Percentiles rank a stretch among this genome's conserved stretches.
phyloP scores from a whole-genome alignment of 2,329 filamentous ascomycete genomes.

The Coccinonectria pachysandricola region DNA sequence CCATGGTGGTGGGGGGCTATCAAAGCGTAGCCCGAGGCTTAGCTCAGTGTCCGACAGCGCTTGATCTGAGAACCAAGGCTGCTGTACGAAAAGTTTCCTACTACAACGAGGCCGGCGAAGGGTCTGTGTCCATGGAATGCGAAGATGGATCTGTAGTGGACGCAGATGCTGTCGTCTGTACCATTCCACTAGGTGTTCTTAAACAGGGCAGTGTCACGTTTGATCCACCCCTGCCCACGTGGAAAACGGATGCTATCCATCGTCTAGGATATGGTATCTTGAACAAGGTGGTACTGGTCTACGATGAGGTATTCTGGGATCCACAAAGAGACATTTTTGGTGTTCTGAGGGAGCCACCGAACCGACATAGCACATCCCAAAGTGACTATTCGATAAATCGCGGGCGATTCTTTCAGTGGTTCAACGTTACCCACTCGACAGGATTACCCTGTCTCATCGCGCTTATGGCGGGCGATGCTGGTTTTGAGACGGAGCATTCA shows the following conservation, averaged over 20 bases:
- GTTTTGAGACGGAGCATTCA: slow-evolving; percentile 72
- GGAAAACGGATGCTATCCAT: slow-evolving; percentile 71
- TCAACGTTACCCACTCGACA: slow-evolving; percentile 85
- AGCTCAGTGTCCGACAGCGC: slow-evolving; percentile 61
- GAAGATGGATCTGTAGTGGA: slow-evolving; percentile 66
- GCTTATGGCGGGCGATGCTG: slow-evolving; percentile 91
- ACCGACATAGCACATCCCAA: slow-evolving; percentile 62
- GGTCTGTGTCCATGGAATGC: slow-evolving; percentile 56
- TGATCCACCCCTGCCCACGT: slow-evolving; percentile 76
- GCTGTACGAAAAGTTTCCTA: slow-evolving; percentile 62
- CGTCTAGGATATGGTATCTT: slow-evolving; percentile 86
- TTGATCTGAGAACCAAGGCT: slow-evolving; percentile 67
- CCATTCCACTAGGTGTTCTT: slow-evolving; percentile 80
- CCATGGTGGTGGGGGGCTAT: slow-evolving; percentile 88
- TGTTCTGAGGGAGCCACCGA: slow-evolving; percentile 64
- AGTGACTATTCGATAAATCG: slow-evolving; percentile 68
- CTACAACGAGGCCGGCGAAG: slow-evolving; percentile 36
- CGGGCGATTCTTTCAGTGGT: slow-evolving; percentile 96
- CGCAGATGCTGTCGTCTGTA: slow-evolving; percentile 87
- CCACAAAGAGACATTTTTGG: slow-evolving; percentile 86
- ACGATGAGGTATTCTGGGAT: slow-evolving; percentile 87
- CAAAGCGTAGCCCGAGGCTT: slow-evolving; percentile 86
- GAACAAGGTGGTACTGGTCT: slow-evolving; percentile 92
- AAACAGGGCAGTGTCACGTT: slow-evolving; percentile 79
- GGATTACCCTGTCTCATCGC: slow-evolving; percentile 82